These are phyloP conservation scores for Cladophialophora psammophila DNA, from an alignment of 2,329 filamentous ascomycete species.

Conservation along the genomic window DNA sequence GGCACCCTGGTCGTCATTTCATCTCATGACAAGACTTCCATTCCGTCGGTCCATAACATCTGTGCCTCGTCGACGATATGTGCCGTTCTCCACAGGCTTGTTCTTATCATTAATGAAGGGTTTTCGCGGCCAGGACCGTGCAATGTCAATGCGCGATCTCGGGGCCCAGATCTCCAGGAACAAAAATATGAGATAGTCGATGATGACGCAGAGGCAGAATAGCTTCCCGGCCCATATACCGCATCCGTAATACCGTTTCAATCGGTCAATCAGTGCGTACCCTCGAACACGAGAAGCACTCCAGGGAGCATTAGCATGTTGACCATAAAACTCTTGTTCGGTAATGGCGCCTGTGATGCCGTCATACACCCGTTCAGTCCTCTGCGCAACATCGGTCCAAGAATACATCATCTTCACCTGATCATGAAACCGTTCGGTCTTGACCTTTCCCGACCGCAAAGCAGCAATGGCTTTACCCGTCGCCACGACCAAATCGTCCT, in stretches of 20 bases:
- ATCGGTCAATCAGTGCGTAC: constrained; percentile 89
- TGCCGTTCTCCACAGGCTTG: constrained; percentile 41
- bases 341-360: constrained; percentile 86
- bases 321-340: constrained; percentile 87
- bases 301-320: constrained; percentile 72
- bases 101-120: constrained; percentile 44
- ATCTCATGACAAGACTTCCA: constrained; percentile 38
- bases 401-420: constrained; percentile 99
- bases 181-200: constrained; percentile 91
- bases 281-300: constrained; percentile 73
- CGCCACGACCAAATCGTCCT: constrained; percentile 89
- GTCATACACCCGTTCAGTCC: constrained; percentile 94
- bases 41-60: constrained; percentile 42
- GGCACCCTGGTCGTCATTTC: constrained; percentile 13
- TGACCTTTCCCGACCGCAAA: constrained; percentile 82
- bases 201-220: constrained; percentile 91
- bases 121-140: constrained; percentile 91
- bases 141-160: constrained; percentile 83
- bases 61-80: constrained; percentile 35
- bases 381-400: constrained; percentile 92
- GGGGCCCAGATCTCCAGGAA: constrained; percentile 89
- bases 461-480: constrained; percentile 89
- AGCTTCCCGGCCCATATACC: constrained; percentile 98
- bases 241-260: constrained; percentile 97
- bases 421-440: constrained; percentile 93